Percentiles rank a stretch among this genome's conserved stretches.
Conservation (phyloP, 1,284 basidiomycete species). For the Papiliotrema flavescens region DNA sequence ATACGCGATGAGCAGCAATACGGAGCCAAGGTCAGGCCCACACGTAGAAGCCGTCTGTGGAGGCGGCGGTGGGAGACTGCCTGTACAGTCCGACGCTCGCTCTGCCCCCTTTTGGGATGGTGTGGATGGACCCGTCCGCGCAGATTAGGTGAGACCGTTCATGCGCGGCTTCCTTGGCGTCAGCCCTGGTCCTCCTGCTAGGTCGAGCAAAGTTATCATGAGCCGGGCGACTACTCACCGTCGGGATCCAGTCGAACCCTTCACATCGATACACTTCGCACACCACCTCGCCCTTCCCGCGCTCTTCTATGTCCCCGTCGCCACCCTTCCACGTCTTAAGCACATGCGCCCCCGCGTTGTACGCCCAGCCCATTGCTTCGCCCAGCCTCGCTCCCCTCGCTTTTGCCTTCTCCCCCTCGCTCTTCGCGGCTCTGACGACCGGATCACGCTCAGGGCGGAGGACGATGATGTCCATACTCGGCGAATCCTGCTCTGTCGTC, state of each 20-base stretch:
- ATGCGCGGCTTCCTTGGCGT: conserved; percentile 57
- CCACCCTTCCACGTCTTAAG: conserved; percentile 55
- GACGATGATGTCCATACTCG: conserved; percentile 71
- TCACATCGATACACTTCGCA: conserved; percentile 78
- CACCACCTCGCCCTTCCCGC: conserved; percentile 52
- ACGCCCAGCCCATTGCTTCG: conserved; percentile 62
- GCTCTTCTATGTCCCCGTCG: conserved; percentile 28
- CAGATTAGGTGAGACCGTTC: conserved; percentile 64
- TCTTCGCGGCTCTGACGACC: conserved; percentile 41
- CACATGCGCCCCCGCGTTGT: conserved; percentile 68
- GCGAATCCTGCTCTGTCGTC: conserved; percentile 24
- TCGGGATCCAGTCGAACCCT: conserved; percentile 81
- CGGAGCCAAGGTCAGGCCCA: no score
- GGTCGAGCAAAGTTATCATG: neutral
- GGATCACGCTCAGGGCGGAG: conserved; percentile 75
- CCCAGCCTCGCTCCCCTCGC: conserved; percentile 37
- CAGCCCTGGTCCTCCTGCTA: neutral
- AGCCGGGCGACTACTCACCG: conserved; percentile 36
- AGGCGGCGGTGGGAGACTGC: neutral
- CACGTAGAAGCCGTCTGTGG: conserved; percentile 20
- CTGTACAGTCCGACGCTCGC: conserved; percentile 19
- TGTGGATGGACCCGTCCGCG: conserved; percentile 65
- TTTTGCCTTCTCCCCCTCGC: conserved; percentile 43
- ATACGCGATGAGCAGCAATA: no score
- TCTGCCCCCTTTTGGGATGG: conserved; percentile 57